Conservation (phyloP, 768 basidiomycete species). For the Suillus discolor region DNA sequence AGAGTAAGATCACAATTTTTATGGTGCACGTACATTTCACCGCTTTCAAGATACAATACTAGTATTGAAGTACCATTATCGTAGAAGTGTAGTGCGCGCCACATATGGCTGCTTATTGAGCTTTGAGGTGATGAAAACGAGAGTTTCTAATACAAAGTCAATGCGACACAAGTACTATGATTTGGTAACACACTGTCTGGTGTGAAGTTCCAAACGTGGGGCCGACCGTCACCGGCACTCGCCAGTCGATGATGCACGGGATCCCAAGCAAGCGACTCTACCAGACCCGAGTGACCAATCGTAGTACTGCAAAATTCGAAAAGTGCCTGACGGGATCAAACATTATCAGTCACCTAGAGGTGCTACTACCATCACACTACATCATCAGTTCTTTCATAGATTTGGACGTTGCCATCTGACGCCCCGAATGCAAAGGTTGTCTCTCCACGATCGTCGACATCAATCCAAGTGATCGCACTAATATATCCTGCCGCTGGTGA, state of each 20-base stretch:
- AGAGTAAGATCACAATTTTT: neutral
- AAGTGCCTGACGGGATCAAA: neutral
- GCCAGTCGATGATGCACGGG: neutral
- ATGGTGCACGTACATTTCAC: conserved; percentile 1
- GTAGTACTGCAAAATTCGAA: neutral
- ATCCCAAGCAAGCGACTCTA: neutral
- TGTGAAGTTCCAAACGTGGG: neutral
- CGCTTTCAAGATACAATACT: conserved; percentile 3
- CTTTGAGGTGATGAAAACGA: neutral
- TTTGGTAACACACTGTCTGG: neutral
- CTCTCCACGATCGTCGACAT: neutral
- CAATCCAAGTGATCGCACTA: neutral
- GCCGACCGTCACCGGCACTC: neutral
- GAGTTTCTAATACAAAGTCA: neutral
- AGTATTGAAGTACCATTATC: conserved; percentile 4
- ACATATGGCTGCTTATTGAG: conserved; percentile 1
- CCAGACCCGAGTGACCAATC: neutral
- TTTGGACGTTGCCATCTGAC: neutral
- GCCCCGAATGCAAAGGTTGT: neutral
- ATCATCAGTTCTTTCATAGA: neutral
- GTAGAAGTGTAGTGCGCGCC: conserved; percentile 1
- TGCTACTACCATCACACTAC: neutral
- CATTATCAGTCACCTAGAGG: neutral
- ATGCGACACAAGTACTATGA: neutral
- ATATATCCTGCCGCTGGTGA: neutral